Base-by-base conservation (phyloP, 768 basidiomycete genomes). In the Lactarius sp. region DNA sequence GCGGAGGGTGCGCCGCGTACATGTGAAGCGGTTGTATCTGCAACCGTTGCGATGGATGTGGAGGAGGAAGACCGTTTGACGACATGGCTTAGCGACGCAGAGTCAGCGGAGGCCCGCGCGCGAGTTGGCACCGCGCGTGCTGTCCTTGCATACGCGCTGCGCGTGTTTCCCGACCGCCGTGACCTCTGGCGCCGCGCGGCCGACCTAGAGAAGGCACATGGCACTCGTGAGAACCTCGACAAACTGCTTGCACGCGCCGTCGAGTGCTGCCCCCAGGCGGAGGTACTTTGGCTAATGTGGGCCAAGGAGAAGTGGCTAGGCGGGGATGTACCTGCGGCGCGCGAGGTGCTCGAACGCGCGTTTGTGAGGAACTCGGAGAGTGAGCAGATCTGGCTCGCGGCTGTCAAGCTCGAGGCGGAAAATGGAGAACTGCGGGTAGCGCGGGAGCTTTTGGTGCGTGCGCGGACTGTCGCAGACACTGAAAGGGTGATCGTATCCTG, bases 381-480 rank as follows among this genome's bases (percentile, higher is more conserved):
- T 72, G 97, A 98, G 77, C 87, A 89, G 68, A 98, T 99, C 71
- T 98, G 95, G 94, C 78, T 99, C 59, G 97, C 96, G 2, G 97
- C 96, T 34, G 92, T 96, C 66, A 98, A 98, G 74, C 80, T 98
- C 6, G 96, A 98, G 72, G 92, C 94, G 0, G 95, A 98, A 79
- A 98, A 96, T 68, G 90, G 91, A 3, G 91, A 98, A 71, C 78
- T 92, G 64, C 86, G 80, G 6, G 93, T 92, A 18, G 96, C 96
- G 2, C 79, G 87, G 65, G 88, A 94, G 75, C 76, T 99, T 50
- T 80, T 98, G 66, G 84, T 88, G 53, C 88, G 94, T 65, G 97
- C 96, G 13, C 79, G 96, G 63, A 88, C 85, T 18, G 91, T 95
- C 13, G 94, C 95, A 0, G 91, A 93, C 69, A 27, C 96, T 1